Base-by-base conservation (phyloP, 2,329 filamentous ascomycete genomes). In the Ophiostoma sp. region DNA sequence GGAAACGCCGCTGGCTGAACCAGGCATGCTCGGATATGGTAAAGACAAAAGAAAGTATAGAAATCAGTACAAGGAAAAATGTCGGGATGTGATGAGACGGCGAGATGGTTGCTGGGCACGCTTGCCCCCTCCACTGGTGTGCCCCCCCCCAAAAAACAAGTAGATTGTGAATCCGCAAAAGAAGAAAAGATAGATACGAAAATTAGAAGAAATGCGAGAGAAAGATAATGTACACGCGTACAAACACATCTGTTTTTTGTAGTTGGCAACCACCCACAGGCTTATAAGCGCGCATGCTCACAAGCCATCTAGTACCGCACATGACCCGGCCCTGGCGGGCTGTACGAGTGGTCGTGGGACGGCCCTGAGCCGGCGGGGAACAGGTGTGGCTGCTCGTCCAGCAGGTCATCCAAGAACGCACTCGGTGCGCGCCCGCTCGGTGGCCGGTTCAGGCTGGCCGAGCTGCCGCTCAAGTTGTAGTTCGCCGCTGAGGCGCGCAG, bases 321-420 rank as follows among this genome's bases (percentile, higher is more conserved):
- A 67, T 70, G 68, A 47, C 72, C 73, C 27, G 1, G 27, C 2
- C 27, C 27, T 27, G 74, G 72, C 47, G 74, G 75, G 70, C 71
- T 71, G 71, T 73, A 75, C 36, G 71, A 71, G 18, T 74, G 74
- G 52, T 66, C 73, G 73, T 68, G 72, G 69, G 60, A 70, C 73
- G 60, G 74, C 75, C 14, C 65, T 6, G 68, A 44, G n/a, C 44
- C 69, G 2, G 83, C 81, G 11, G 84, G 83, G 67, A 85, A 80
- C 72, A 79, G 77, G 49, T 80, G 79, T 5, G 83, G 81, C 74
- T 93, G 89, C 71, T 90, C 91, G 75, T 93, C 92, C 70, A 97
- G 89, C 65, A 98, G 79, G 76, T 97, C 93, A 70, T 98, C 93
- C 52, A 98, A 82, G 76, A 93, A 97, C 18, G 92, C 91, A 76